Evolutionary conservation across 345 rosid genomes (phyloP), one percentile per base, ranked within the genome.

Genomic region (Orychophragmus violaceus): DNA sequence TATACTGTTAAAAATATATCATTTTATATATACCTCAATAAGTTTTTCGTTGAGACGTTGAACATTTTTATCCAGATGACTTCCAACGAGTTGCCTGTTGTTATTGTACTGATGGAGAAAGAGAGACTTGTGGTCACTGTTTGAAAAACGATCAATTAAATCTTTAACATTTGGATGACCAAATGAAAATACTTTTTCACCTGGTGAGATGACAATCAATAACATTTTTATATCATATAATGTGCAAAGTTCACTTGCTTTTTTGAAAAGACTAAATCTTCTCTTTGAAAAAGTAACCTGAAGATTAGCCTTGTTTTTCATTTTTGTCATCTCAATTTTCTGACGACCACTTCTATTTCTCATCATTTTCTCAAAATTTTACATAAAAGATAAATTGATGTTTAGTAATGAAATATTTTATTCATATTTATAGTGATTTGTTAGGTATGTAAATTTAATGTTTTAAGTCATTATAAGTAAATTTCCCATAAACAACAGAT

Each of bases 91-190:
- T 24, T 50, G 71, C 11, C 21, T 0, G 14, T 49, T 70, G 56
- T 52, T 70, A 46, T 22, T 68, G 32, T 23, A 5, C 6, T 29
- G 54, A 0, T 21, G 24, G 7, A 3, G 2, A 8, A 12, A 0
- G 5, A 5, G 8, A 10, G 59, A 19, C 50, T 55, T 13, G 3
- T 16, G 36, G 25, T 28, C 48, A n/a, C n/a, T n/a, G n/a, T n/a
- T n/a, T n/a, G n/a, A n/a, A n/a, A n/a, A n/a, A n/a, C n/a, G n/a
- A n/a, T n/a, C n/a, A n/a, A n/a, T n/a, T n/a, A n/a, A n/a, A n/a
- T n/a, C n/a, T n/a, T n/a, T n/a, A n/a, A n/a, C 86, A 12, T 65
- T 12, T 13, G 82, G 84, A 64, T 84, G 79, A 4, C 90, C 88
- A 18, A 85, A 86, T 18, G 87, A 80, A 71, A 69, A 84, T 13